Evolutionary conservation across 1,139 yeast genomes (phyloP).

Genomic region (Scheffersomyces quercinus): DNA sequence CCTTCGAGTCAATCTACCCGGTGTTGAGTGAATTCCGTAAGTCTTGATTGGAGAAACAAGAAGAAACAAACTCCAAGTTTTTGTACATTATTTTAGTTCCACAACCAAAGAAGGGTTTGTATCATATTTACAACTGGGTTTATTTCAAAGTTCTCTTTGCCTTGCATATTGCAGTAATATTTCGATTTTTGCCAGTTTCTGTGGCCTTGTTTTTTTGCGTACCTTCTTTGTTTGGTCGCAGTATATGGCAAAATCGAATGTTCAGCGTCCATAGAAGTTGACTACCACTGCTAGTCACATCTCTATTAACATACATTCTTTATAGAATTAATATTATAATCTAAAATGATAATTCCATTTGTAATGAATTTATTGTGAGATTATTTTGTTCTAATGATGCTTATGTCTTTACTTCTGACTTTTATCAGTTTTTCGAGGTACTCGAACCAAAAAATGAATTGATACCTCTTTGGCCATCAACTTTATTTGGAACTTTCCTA

Average conservation of each 20-base stretch:
- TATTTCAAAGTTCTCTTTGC: not conserved
- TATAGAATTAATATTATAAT: not conserved
- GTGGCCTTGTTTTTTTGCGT: not conserved
- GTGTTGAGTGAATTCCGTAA: constrained; percentile 97
- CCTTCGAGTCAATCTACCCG: constrained; percentile 97
- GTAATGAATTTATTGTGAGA: not conserved
- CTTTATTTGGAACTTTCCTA: constrained; percentile 8
- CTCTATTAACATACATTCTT: not conserved
- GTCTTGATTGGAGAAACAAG: constrained; percentile 37
- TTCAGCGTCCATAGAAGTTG: constrained; percentile 1
- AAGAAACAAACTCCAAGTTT: not conserved
- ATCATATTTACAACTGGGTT: constrained; percentile 1
- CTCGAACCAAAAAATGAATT: constrained; percentile 4
- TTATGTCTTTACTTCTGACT: too few species aligned
- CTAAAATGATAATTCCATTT: not conserved
- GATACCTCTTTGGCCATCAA: constrained; percentile 2
- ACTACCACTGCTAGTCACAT: not conserved
- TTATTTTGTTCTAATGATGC: too few species aligned
- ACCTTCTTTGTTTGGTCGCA: not conserved
- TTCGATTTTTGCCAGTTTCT: not conserved
- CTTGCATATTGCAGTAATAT: not conserved
- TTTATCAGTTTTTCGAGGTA: not conserved
- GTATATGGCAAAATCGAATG: not conserved
- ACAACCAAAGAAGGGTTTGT: not conserved
- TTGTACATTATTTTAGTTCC: constrained; percentile 1